These are phyloP conservation scores for Zymoseptoria tritici DNA, from an alignment of 2,329 filamentous ascomycete species.

Conservation along the genomic window DNA sequence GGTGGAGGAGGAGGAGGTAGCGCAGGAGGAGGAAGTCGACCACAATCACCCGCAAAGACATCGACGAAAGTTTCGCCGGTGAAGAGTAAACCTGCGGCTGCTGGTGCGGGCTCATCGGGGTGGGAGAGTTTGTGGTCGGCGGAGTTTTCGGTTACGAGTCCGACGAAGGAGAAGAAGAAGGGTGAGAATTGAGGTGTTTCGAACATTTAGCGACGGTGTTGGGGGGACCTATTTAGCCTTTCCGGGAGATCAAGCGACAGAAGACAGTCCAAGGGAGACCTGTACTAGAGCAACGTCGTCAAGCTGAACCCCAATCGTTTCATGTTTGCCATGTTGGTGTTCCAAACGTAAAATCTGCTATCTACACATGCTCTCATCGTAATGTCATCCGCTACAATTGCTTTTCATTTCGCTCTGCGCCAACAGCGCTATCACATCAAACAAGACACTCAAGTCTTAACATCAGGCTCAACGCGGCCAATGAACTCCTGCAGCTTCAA, in stretches of 20 bases:
- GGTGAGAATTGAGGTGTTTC: conserved; percentile 1
- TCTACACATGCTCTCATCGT: not conserved
- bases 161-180: conserved; percentile 22
- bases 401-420: not conserved
- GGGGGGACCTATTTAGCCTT: not conserved
- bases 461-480: conserved; percentile 86
- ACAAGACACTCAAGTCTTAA: conserved; percentile 66
- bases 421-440: not conserved
- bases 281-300: too few species aligned
- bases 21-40: conserved; percentile 1
- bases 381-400: not conserved
- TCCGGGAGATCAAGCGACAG: too few species aligned
- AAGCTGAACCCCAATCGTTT: not conserved
- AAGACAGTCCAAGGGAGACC: too few species aligned
- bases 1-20: too few species aligned
- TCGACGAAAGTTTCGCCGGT: conserved; percentile 13
- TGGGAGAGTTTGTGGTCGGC: conserved; percentile 29
- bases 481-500: conserved; percentile 92
- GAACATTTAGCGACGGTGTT: not conserved
- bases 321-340: not conserved
- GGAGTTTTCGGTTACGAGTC: conserved; percentile 28
- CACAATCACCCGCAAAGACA: conserved; percentile 1
- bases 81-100: conserved; percentile 5
- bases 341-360: not conserved
- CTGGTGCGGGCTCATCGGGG: conserved; percentile 10